Base-by-base conservation (phyloP, 2,329 filamentous ascomycete genomes). In the Trichothecium sympodiale region DNA sequence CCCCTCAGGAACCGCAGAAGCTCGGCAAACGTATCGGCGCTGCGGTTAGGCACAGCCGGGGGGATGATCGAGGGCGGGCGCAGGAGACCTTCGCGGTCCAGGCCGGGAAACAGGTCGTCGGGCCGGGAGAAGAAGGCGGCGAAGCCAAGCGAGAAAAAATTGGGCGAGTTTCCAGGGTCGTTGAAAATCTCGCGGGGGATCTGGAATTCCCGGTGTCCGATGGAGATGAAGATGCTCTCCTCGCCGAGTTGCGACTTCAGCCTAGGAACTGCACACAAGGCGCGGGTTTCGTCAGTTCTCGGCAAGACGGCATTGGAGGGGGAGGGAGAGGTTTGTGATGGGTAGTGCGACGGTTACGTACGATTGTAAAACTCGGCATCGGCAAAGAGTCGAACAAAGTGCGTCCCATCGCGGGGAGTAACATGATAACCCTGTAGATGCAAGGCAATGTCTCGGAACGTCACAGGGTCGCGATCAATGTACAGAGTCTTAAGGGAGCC, bases 381-480 rank as follows among this genome's bases (percentile, higher is more conserved):
- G 15, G 88, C 86, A 57, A 94, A 95, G 20, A 96, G 66, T 39
- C 83, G 86, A 47, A 95, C 88, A 57, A 89, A 95, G 57, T 95
- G 85, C 36, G 77, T 74, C 34, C 83, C 83, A 60, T 94, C 82
- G 42, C 75, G 74, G 3, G 89, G 88, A 38, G 72, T 69, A 41
- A 95, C 73, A 61, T 94, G 82, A 56, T 96, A 96, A 31, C 89
- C 85, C 63, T 94, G 88, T 16, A 96, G 67, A 64, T 96, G 88
- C 37, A 88, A 69, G 27, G 83, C 82, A 44, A 96, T 95, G 52
- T 95, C 86, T 49, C 71, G 73, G 56, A 96, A 96, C 0, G 87
- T 95, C 12, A 69, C 68, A 0, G 89, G 88, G 57, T 96, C 89
- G 41, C 89, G 81, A 57, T 96, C 89, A 51, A 96, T 95, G 60